phyloP scores from a whole-genome alignment of 2,329 filamentous ascomycete genomes.

The Podosphaera xanthii region DNA sequence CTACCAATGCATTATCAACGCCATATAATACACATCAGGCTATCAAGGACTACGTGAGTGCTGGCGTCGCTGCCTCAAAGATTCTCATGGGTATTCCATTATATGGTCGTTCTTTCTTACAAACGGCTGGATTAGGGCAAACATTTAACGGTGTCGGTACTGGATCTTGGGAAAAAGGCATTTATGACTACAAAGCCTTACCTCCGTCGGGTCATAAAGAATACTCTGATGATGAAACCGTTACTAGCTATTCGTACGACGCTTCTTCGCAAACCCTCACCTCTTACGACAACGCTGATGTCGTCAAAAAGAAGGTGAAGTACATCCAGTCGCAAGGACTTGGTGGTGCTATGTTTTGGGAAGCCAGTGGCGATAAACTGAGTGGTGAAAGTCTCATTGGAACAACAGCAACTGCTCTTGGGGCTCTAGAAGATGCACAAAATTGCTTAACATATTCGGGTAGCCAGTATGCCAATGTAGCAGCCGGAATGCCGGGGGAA shows the following conservation, averaged over 20 bases:
- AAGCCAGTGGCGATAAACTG: conserved; percentile 44
- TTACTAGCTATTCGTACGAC: conserved; percentile 53
- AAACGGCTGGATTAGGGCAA: conserved; percentile 42
- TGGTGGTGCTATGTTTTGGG: conserved; percentile 73
- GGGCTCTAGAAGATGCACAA: conserved; percentile 22
- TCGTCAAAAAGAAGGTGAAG: conserved; percentile 36
- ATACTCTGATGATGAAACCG: conserved; percentile 29
- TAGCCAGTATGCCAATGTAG: conserved; percentile 33
- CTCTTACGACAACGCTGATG: conserved; percentile 43
- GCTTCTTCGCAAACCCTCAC: conserved; percentile 35
- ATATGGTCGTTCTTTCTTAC: conserved; percentile 50
- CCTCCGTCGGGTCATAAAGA: conserved; percentile 37
- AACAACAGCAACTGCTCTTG: conserved; percentile 21
- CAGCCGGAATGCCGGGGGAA: conserved; percentile 14
- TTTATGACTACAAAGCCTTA: conserved; percentile 65
- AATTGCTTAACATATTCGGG: conserved; percentile 30
- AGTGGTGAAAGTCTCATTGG: conserved; percentile 36
- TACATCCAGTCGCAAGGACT: conserved; percentile 41
- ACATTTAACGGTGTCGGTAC: conserved; percentile 27
- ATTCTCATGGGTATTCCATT: conserved; percentile 53
- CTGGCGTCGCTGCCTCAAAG: conserved; percentile 39
- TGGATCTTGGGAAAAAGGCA: conserved; percentile 49
- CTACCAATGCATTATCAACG: conserved; percentile 31
- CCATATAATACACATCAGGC: conserved; percentile 47
- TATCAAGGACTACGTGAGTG: conserved; percentile 38